A percentile compares a stretch with the other conserved stretches of the same genome.
Conservation (phyloP, 176 grass and related monocot species). For the Saccharum officinarum region DNA sequence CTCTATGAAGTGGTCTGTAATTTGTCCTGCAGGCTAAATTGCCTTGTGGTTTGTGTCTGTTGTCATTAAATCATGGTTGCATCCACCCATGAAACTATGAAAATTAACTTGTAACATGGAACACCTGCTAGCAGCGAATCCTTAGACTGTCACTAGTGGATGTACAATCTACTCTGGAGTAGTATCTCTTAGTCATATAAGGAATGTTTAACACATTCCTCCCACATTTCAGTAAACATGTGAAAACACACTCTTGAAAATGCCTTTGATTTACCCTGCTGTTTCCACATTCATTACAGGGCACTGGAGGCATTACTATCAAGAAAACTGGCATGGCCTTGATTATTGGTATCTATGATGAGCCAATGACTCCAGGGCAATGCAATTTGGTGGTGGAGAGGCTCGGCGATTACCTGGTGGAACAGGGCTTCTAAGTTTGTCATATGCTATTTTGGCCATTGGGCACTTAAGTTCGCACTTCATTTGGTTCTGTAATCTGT, state of each 20-base stretch:
- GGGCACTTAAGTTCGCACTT: constrained; percentile 50
- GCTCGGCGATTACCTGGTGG: constrained; percentile 86
- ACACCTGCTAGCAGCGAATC: background rate
- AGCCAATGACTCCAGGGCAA: constrained; percentile 89
- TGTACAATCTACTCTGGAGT: background rate
- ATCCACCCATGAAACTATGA: background rate
- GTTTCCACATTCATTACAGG: constrained; percentile 38
- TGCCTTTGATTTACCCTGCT: background rate
- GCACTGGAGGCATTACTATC: constrained; percentile 63
- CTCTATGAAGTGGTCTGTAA: background rate
- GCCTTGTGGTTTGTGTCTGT: background rate
- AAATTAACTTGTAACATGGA: background rate
- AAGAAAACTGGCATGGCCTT: constrained; percentile 71
- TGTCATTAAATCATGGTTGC: background rate
- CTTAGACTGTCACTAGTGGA: background rate
- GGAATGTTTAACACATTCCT: background rate
- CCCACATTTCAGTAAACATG: background rate
- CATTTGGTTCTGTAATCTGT: constrained; percentile 47
- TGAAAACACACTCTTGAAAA: background rate
- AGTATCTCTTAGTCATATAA: background rate
- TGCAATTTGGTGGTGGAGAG: constrained; percentile 93
- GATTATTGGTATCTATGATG: constrained; percentile 84
- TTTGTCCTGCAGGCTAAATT: background rate
- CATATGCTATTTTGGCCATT: constrained; percentile 51
- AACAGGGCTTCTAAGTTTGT: constrained; percentile 63